Conservation (phyloP, 192 early-diverging fungal species). For the Linderina pennispora region DNA sequence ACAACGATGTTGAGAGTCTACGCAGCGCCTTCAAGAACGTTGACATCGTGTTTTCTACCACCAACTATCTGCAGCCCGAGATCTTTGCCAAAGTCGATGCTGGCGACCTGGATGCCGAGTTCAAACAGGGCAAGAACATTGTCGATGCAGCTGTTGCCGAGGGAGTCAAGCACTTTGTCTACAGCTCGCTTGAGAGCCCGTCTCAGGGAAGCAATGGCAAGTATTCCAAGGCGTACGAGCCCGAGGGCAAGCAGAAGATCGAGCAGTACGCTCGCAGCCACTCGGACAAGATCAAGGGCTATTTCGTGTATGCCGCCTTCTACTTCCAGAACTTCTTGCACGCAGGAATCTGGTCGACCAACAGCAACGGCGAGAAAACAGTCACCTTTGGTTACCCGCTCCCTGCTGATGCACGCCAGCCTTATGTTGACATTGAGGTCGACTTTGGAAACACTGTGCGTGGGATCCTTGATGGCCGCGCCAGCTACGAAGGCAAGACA, state of each 20-base stretch:
- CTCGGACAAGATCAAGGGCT: neutral
- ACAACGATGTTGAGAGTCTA: neutral
- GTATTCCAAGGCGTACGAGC: neutral
- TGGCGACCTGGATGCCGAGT: slow-evolving; percentile 1
- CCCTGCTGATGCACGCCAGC: neutral
- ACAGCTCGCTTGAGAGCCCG: neutral
- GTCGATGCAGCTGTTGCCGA: slow-evolving; percentile 3
- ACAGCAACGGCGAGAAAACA: neutral
- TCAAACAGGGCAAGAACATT: slow-evolving; percentile 4
- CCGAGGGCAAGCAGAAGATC: slow-evolving; percentile 6
- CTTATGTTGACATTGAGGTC: neutral
- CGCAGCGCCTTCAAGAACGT: neutral
- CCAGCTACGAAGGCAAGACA: neutral
- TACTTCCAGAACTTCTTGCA: slow-evolving; percentile 1
- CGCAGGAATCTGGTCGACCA: neutral
- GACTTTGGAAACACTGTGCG: slow-evolving; percentile 1
- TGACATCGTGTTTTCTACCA: slow-evolving; percentile 3
- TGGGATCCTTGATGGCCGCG: neutral
- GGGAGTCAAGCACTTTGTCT: slow-evolving; percentile 7
- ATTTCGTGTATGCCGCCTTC: slow-evolving; percentile 1
- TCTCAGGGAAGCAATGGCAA: neutral
- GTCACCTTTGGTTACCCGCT: neutral
- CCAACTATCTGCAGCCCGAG: slow-evolving; percentile 2
- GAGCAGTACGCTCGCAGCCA: neutral
- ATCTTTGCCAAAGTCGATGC: slow-evolving; percentile 1